Evolutionary conservation across 345 rosid genomes (phyloP), one percentile per base, ranked within the genome.

Genomic region (Euphorbia peplus): DNA sequence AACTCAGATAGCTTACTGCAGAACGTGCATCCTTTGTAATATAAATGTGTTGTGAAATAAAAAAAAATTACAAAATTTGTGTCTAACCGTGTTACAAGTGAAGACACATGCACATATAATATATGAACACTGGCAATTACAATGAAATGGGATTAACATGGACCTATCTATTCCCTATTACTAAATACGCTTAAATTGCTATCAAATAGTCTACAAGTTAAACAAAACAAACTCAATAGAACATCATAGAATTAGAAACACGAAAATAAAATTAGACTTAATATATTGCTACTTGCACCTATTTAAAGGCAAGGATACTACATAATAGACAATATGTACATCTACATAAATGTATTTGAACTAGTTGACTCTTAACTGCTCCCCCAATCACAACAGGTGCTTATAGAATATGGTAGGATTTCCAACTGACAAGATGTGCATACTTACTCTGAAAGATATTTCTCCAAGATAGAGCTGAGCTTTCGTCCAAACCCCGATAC

Each of bases 11-110:
- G 48, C 70, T 83, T 83, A 90, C 96, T 86, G 80, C 89, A 21
- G 78, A 41, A 0, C 86, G 86, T 42, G 91, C 96, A 64, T 87
- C 87, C 80, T 78, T 86, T 44, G 86, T 83, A n/a, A n/a, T n/a
- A n/a, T n/a, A n/a, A n/a, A n/a, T n/a, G n/a, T n/a, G n/a, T n/a
- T n/a, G n/a, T n/a, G n/a, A n/a, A n/a, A n/a, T n/a, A n/a, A n/a
- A n/a, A n/a, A n/a, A n/a, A n/a, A n/a, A n/a, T n/a, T n/a, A n/a
- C n/a, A n/a, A n/a, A 4, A 5, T 8, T 1, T 39, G 1, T 8
- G 42, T 39, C 42, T 39, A 4, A 4, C 8, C 18, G 10, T 47
- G 22, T 0, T 50, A n/a, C 54, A 18, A 50, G 22, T 3, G n/a
- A 16, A 0, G 4, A 32, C 37, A 32, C 37, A 32, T 6, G 6